Percentiles rank a stretch among this genome's conserved stretches.
Evolutionary conservation across 2,329 filamentous ascomycete genomes (phyloP).

Genomic region (Colletotrichum musicola): DNA sequence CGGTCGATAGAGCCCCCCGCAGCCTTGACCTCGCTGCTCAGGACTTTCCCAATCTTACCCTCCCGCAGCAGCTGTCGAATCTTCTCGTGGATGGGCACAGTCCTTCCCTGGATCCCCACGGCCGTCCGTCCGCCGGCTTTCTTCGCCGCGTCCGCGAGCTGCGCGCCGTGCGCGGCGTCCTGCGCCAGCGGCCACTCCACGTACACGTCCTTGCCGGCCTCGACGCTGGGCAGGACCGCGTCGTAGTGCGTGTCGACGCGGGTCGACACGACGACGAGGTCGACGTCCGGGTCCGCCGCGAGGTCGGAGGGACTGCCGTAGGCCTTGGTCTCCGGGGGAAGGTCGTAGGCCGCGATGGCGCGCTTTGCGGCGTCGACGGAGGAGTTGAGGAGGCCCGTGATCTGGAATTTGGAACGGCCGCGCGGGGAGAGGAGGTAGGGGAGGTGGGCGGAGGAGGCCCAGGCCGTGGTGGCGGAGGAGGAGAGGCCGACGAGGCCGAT

Average conservation of each 20-base stretch:
- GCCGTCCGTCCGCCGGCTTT: slow-evolving; percentile 47
- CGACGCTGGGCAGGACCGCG: slow-evolving; percentile 59
- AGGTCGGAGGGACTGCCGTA: slow-evolving; percentile 64
- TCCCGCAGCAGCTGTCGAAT: slow-evolving; percentile 58
- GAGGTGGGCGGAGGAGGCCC: slow-evolving; percentile 69
- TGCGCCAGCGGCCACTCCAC: slow-evolving; percentile 71
- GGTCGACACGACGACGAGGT: slow-evolving; percentile 68
- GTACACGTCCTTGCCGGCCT: slow-evolving; percentile 65
- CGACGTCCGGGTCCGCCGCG: slow-evolving; percentile 62
- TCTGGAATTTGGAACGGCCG: slow-evolving; percentile 56
- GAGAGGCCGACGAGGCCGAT: slow-evolving; percentile 71
- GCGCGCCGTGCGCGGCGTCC: slow-evolving; percentile 53
- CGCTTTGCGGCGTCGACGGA: slow-evolving; percentile 56
- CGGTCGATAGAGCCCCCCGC: slow-evolving; percentile 49
- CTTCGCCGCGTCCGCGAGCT: slow-evolving; percentile 50
- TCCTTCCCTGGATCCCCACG: slow-evolving; percentile 64
- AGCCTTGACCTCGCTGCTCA: slow-evolving; percentile 62
- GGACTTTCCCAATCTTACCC: slow-evolving; percentile 63
- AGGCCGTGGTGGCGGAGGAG: slow-evolving; percentile 62
- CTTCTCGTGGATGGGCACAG: slow-evolving; percentile 58
- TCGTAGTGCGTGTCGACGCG: slow-evolving; percentile 66
- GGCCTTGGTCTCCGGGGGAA: slow-evolving; percentile 56
- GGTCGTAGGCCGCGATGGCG: slow-evolving; percentile 57
- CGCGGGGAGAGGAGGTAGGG: slow-evolving; percentile 67
- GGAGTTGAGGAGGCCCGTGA: slow-evolving; percentile 67